Evolutionary conservation across 495 filamentous ascomycete species (phyloP).

Genomic region (Lophium mytilinum): DNA sequence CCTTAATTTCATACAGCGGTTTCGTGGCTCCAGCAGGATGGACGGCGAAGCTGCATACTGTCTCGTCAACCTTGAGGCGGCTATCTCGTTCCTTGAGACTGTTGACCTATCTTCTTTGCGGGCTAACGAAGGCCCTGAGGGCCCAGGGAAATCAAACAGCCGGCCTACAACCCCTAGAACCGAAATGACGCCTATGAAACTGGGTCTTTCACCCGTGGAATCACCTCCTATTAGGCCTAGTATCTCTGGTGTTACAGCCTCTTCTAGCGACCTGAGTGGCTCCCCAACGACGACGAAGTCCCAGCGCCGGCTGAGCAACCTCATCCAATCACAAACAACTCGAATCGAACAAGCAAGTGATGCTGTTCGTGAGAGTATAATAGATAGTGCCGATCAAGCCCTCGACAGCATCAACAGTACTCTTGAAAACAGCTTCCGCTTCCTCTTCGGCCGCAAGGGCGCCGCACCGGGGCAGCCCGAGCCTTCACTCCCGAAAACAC

Average conservation of each 20-base stretch:
- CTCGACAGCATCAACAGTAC: slow-evolving; percentile 83
- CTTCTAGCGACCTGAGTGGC: slow-evolving; percentile 19
- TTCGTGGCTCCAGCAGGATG: slow-evolving; percentile 76
- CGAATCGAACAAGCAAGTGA: slow-evolving; percentile 75
- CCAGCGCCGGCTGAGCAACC: slow-evolving; percentile 64
- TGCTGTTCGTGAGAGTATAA: slow-evolving; percentile 64
- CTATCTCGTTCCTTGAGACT: slow-evolving; percentile 93
- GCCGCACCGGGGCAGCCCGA: slow-evolving; percentile 40
- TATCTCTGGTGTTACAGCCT: slow-evolving; percentile 34
- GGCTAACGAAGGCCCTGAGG: slow-evolving; percentile 63
- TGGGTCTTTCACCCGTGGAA: slow-evolving; percentile 18
- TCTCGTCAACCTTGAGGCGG: slow-evolving; percentile 89
- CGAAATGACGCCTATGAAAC: slow-evolving; percentile 41
- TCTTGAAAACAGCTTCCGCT: slow-evolving; percentile 85
- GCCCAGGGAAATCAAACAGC: slow-evolving; percentile 50
- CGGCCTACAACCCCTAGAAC: slow-evolving; percentile 46
- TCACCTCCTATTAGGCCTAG: slow-evolving; percentile 9
- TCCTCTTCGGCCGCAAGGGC: slow-evolving; percentile 68
- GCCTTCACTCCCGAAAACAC: slow-evolving; percentile 67
- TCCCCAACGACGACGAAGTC: slow-evolving; percentile 38
- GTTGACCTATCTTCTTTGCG: slow-evolving; percentile 89
- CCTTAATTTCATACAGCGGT: slow-evolving; percentile 85
- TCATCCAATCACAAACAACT: slow-evolving; percentile 74
- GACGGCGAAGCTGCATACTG: slow-evolving; percentile 94
- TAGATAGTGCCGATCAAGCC: slow-evolving; percentile 79